Percentiles rank a stretch among this genome's conserved stretches.
phyloP scores from a whole-genome alignment of 225 moss, liverwort and hornwort genomes.

The Takakia lepidozioides region DNA sequence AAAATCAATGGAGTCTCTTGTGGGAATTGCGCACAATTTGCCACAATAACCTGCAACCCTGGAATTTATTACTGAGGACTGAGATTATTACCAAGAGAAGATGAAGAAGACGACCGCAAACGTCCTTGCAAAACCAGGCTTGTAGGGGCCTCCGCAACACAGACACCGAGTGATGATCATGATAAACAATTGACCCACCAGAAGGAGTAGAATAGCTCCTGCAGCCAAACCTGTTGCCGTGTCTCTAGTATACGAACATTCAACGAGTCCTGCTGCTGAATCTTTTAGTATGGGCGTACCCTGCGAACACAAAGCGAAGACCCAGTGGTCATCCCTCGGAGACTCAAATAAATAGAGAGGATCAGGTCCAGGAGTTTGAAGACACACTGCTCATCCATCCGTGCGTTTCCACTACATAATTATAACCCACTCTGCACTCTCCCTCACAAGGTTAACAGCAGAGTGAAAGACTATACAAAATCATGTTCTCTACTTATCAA shows the following conservation, averaged over 20 bases:
- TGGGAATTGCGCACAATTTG: background rate
- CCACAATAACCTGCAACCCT: background rate
- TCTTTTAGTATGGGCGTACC: background rate
- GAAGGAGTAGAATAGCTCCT: constrained; percentile 55
- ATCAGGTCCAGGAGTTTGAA: no score
- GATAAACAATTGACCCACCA: constrained; percentile 56
- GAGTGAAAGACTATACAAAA: no score
- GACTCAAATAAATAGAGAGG: no score
- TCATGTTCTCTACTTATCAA: no score
- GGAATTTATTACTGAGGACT: background rate
- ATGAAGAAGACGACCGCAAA: constrained; percentile 33
- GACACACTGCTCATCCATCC: no score
- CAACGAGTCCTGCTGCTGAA: constrained; percentile 18
- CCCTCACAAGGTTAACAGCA: no score
- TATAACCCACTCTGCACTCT: no score
- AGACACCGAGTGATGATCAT: constrained; percentile 27
- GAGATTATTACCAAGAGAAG: constrained; percentile 36
- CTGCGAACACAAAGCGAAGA: background rate
- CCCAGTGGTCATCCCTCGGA: no score
- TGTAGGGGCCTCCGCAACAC: constrained; percentile 33
- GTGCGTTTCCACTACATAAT: no score
- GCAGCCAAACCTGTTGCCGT: constrained; percentile 63
- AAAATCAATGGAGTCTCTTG: background rate
- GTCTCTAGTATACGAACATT: constrained; percentile 56
- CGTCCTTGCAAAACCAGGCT: constrained; percentile 21